Evolutionary conservation across 345 rosid genomes (phyloP).

Genomic region (Gynandropsis gynandra): DNA sequence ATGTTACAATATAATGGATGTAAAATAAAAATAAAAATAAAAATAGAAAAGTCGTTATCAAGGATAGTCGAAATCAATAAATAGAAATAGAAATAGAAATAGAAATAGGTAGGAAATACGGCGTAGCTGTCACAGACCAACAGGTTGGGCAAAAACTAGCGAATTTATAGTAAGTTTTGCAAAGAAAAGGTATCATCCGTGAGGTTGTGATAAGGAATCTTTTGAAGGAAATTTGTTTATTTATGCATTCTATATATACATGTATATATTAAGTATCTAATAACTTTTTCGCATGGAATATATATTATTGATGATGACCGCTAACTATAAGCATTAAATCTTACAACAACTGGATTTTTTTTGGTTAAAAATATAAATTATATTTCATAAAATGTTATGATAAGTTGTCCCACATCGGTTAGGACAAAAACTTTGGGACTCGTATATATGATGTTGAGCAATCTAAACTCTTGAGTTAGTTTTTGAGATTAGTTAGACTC

Average conservation of each 20-base stretch:
- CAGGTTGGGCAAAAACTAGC: constrained; percentile 31
- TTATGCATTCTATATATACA: constrained; percentile 15
- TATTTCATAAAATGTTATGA: too few species aligned
- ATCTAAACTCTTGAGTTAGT: too few species aligned
- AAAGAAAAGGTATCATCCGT: constrained; percentile 32
- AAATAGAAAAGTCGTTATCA: constrained; percentile 21
- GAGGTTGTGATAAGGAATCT: constrained; percentile 33
- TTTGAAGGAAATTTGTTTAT: constrained; percentile 30
- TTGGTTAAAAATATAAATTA: not conserved
- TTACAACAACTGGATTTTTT: constrained; percentile 4
- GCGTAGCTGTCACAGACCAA: constrained; percentile 32
- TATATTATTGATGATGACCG: too few species aligned
- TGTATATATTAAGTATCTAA: too few species aligned
- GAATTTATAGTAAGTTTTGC: constrained; percentile 24
- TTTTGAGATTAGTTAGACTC: too few species aligned
- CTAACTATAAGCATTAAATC: constrained; percentile 14
- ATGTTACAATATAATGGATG: too few species aligned
- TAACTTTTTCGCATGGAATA: too few species aligned
- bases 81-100: constrained; percentile 26
- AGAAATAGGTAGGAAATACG: constrained; percentile 25
- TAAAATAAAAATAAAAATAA: too few species aligned
- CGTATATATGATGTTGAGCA: too few species aligned
- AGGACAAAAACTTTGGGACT: too few species aligned
- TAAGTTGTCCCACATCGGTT: too few species aligned
- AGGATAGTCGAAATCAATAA: constrained; percentile 33